Conservation (phyloP, 441 rosid genomes). For the Francoa sonchifolia region DNA sequence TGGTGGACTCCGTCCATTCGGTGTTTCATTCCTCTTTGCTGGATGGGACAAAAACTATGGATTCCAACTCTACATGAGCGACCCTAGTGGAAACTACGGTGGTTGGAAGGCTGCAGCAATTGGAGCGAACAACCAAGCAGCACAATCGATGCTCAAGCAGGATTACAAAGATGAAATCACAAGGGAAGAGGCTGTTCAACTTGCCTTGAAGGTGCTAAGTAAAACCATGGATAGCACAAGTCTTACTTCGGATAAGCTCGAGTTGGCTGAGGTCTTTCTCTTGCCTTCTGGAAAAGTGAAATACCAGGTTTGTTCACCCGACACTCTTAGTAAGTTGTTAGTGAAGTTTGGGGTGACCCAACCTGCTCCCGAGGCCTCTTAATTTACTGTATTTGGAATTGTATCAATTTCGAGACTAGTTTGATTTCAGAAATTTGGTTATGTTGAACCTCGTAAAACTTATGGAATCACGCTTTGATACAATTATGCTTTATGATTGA, state of each 20-base stretch:
- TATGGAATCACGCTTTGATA: no score
- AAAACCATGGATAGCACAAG: slow-evolving; percentile 96
- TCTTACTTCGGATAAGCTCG: slow-evolving; percentile 82
- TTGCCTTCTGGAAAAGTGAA: slow-evolving; percentile 63
- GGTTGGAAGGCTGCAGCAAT: slow-evolving; percentile 96
- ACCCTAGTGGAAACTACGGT: slow-evolving; percentile 89
- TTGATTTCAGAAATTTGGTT: no score
- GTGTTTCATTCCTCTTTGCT: slow-evolving; percentile 86
- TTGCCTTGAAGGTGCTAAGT: slow-evolving; percentile 74
- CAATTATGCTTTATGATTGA: no score
- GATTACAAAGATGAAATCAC: slow-evolving; percentile 80
- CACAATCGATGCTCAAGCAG: slow-evolving; percentile 88
- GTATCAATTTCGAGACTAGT: no score
- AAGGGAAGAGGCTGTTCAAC: slow-evolving; percentile 78
- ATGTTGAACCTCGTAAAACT: no score
- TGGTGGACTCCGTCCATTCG: slow-evolving; percentile 95
- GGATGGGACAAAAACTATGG: slow-evolving; percentile 93
- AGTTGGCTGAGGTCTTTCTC: slow-evolving; percentile 65
- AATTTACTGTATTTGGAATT: background rate
- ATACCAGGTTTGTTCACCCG: slow-evolving; percentile 70
- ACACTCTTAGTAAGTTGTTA: slow-evolving; percentile 61
- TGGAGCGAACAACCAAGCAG: slow-evolving; percentile 94
- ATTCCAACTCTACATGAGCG: slow-evolving; percentile 86
- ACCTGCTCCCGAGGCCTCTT: slow-evolving; percentile 48
- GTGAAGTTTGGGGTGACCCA: slow-evolving; percentile 64